phyloP scores from a whole-genome alignment of 139 green algal species.

The Picochlorum sp. region DNA sequence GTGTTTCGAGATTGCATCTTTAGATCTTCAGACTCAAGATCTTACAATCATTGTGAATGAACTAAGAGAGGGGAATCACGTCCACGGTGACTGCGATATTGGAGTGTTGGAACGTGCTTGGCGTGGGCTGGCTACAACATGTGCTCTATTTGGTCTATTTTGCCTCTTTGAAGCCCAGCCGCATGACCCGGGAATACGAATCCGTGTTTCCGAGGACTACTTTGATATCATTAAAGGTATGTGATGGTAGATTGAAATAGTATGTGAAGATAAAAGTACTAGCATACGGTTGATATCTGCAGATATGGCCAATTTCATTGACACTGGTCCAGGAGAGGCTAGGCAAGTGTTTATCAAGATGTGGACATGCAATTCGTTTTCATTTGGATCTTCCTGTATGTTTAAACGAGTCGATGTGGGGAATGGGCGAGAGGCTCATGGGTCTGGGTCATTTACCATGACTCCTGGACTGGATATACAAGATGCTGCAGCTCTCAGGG shows the following conservation, averaged over 20 bases:
- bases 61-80: too few relatives aligned
- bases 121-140: neutral
- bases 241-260: neutral
- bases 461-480: constrained; percentile 12
- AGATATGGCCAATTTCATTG: neutral
- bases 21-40: too few relatives aligned
- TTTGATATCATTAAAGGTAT: constrained; percentile 2
- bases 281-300: neutral
- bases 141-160: constrained; percentile 14
- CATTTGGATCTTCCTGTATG: neutral
- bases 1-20: too few relatives aligned
- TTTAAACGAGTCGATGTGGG: neutral
- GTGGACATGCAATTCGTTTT: neutral
- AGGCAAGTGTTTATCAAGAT: neutral
- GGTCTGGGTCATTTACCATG: neutral
- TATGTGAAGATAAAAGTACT: too few relatives aligned
- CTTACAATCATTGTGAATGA: too few relatives aligned
- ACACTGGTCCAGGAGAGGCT: neutral
- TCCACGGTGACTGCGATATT: too few relatives aligned
- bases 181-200: constrained; percentile 5
- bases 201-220: constrained; percentile 1
- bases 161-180: constrained; percentile 25
- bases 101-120: too few relatives aligned
- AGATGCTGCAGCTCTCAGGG: constrained; percentile 15
- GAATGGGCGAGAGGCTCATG: neutral